These are phyloP conservation scores for Tuber brumale DNA, from an alignment of 495 filamentous ascomycete species.

Conservation along the genomic window DNA sequence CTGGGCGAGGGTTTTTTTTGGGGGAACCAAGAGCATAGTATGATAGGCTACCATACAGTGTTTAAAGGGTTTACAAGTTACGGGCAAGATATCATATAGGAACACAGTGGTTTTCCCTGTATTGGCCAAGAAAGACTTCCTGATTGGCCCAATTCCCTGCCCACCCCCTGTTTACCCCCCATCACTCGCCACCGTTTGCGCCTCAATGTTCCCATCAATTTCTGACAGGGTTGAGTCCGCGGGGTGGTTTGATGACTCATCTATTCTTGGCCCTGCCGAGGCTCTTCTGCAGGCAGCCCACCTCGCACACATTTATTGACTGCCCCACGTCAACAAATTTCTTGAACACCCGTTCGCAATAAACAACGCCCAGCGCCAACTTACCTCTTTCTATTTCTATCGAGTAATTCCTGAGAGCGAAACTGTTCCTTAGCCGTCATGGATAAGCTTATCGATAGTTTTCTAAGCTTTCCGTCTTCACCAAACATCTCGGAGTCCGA, in stretches of 20 bases:
- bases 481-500: conserved; percentile 33
- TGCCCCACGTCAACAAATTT: conserved; percentile 26
- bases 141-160: too few species aligned
- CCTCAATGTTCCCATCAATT: too few species aligned
- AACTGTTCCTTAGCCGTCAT: conserved; percentile 22
- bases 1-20: too few species aligned
- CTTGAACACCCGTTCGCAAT: neutral
- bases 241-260: conserved; percentile 30
- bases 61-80: too few species aligned
- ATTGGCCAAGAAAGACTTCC: too few species aligned
- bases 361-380: conserved; percentile 15
- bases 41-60: too few species aligned
- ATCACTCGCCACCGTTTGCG: too few species aligned
- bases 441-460: conserved; percentile 40
- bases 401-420: conserved; percentile 15
- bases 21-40: too few species aligned
- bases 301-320: conserved; percentile 13
- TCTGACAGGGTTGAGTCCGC: conserved; percentile 8
- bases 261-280: conserved; percentile 24
- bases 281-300: conserved; percentile 11
- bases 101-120: too few species aligned
- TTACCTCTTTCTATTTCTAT: conserved; percentile 12
- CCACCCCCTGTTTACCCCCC: too few species aligned
- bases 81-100: too few species aligned
- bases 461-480: conserved; percentile 34